phyloP scores from a whole-genome alignment of 768 basidiomycete genomes.

The Macrolepiota fuliginosa region DNA sequence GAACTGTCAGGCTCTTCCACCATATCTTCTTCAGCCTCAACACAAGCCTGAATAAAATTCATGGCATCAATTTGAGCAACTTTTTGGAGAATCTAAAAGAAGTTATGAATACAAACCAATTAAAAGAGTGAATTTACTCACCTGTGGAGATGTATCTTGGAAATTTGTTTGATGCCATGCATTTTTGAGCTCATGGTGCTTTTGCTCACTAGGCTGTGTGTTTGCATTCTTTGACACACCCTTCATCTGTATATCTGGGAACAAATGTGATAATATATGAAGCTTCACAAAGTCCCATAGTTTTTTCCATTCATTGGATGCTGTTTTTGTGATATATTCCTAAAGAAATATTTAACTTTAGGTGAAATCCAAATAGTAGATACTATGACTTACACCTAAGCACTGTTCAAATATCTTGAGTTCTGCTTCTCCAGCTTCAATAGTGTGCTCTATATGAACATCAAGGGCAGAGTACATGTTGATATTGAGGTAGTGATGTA shows the following conservation, averaged over 20 bases:
- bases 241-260: not conserved
- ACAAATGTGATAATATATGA: slow-evolving; percentile 21
- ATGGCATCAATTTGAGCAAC: too few species aligned
- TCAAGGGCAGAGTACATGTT: slow-evolving; percentile 27
- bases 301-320: slow-evolving; percentile 15
- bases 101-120: too few species aligned
- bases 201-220: not conserved
- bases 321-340: slow-evolving; percentile 15
- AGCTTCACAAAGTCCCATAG: slow-evolving; percentile 37
- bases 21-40: too few species aligned
- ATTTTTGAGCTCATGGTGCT: not conserved
- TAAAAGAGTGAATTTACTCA: not conserved
- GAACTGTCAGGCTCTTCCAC: too few species aligned
- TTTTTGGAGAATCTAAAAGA: too few species aligned
- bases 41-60: too few species aligned
- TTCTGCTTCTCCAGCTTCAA: slow-evolving; percentile 19
- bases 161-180: not conserved
- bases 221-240: not conserved
- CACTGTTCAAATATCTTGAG: slow-evolving; percentile 3
- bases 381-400: slow-evolving; percentile 21
- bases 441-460: slow-evolving; percentile 30
- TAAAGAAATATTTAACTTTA: not conserved
- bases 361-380: not conserved
- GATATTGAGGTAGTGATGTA: slow-evolving; percentile 26
- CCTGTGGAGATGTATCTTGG: not conserved